A percentile compares a stretch with the other conserved stretches of the same genome.
These are phyloP conservation scores for Lagerstroemia fauriei DNA, from an alignment of 441 rosid species.

Conservation along the genomic window DNA sequence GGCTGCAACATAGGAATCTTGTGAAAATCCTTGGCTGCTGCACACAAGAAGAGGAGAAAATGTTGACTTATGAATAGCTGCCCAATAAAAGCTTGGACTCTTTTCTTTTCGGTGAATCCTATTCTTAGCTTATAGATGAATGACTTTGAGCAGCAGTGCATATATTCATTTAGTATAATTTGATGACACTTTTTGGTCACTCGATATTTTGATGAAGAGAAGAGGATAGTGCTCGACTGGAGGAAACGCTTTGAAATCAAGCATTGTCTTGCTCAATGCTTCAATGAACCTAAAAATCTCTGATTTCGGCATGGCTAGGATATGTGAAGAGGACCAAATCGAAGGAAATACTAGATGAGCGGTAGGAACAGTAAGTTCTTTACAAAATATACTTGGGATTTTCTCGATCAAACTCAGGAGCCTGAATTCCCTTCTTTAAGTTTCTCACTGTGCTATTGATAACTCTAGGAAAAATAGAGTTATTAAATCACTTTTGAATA, in stretches of 20 bases:
- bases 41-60: constrained; percentile 44
- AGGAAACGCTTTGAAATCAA: constrained; percentile 54
- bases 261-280: constrained; percentile 61
- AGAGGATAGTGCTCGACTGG: constrained; percentile 51
- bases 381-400: neutral
- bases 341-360: constrained; percentile 61
- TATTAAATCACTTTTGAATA: too few species aligned
- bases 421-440: neutral
- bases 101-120: constrained; percentile 47
- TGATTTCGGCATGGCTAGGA: constrained; percentile 80
- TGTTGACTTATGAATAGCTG: constrained; percentile 57
- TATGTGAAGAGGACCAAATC: constrained; percentile 64
- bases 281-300: constrained; percentile 70
- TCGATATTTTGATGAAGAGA: constrained; percentile 39
- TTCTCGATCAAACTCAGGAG: neutral
- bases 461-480: too few species aligned
- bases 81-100: constrained; percentile 52
- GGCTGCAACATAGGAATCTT: constrained; percentile 60
- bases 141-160: neutral
- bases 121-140: neutral
- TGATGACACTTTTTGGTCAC: neutral
- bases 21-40: constrained; percentile 59
- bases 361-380: constrained; percentile 71
- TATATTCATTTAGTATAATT: neutral
- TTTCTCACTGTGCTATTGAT: neutral